Evolutionary conservation across 441 rosid species (phyloP).

Genomic region (Adansonia rubrostipa): DNA sequence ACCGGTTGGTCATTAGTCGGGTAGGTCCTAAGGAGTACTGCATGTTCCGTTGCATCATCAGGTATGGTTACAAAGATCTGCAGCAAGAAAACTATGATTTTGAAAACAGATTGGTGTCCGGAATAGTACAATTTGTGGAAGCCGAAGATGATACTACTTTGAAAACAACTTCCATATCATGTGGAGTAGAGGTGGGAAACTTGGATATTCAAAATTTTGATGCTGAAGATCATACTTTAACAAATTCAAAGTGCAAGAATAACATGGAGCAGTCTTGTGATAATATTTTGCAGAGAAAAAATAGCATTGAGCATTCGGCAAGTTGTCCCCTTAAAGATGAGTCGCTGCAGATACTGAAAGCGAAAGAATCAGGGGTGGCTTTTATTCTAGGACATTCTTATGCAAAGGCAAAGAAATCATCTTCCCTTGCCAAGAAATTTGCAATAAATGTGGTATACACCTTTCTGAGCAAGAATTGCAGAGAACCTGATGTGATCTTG

Average conservation of each 20-base stretch:
- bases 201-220: conserved; percentile 22
- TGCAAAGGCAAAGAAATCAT: conserved; percentile 64
- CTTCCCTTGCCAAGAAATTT: conserved; percentile 60
- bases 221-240: conserved; percentile 16
- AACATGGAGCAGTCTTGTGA: conserved; percentile 14
- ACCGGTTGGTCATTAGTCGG: conserved; percentile 55
- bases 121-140: conserved; percentile 51
- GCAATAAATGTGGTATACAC: conserved; percentile 56
- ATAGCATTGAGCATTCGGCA: conserved; percentile 15
- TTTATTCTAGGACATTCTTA: conserved; percentile 66
- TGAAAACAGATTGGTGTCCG: conserved; percentile 58
- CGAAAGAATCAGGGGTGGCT: conserved; percentile 69
- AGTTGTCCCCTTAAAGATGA: conserved; percentile 42
- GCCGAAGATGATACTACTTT: conserved; percentile 37
- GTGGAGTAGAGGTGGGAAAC: conserved; percentile 25
- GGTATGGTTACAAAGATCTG: conserved; percentile 68
- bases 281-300: conserved; percentile 25
- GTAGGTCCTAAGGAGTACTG: conserved; percentile 63
- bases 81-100: conserved; percentile 69
- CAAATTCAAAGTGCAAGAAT: conserved; percentile 15
- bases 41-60: conserved; percentile 68
- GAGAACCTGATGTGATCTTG: conserved; percentile 63
- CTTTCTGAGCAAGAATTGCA: conserved; percentile 68
- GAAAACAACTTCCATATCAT: not conserved
- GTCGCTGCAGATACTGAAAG: conserved; percentile 48